These are phyloP conservation scores for Stemphylium beticola DNA, from an alignment of 2,329 filamentous ascomycete species.

Conservation along the genomic window DNA sequence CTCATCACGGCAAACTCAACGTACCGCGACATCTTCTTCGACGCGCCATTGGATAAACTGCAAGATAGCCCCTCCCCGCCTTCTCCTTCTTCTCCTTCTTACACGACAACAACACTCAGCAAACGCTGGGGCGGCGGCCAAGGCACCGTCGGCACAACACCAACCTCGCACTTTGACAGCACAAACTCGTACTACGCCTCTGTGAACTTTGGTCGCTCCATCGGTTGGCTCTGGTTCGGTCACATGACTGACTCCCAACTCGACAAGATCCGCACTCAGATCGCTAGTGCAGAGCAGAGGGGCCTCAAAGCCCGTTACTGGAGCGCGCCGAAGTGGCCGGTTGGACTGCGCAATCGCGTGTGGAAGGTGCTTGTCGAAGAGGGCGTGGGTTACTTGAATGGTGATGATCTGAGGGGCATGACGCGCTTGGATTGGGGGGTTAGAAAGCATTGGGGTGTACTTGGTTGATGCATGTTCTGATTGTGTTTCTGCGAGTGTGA, in stretches of 20 bases:
- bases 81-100: not conserved
- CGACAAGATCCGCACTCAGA: slow-evolving; percentile 57
- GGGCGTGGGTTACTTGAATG: slow-evolving; percentile 64
- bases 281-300: slow-evolving; percentile 57
- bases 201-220: slow-evolving; percentile 59
- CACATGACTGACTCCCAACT: slow-evolving; percentile 56
- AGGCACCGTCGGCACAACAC: slow-evolving; percentile 52
- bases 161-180: slow-evolving; percentile 46
- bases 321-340: slow-evolving; percentile 63
- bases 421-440: slow-evolving; percentile 56
- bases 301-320: slow-evolving; percentile 65
- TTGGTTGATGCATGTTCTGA: slow-evolving; percentile 10
- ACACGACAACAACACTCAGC: too few relatives aligned
- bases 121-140: slow-evolving; percentile 45
- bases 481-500: not conserved
- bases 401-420: slow-evolving; percentile 62
- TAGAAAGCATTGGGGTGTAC: slow-evolving; percentile 33
- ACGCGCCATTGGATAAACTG: slow-evolving; percentile 55
- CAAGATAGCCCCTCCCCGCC: slow-evolving; percentile 29
- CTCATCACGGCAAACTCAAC: slow-evolving; percentile 54
- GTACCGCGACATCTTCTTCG: slow-evolving; percentile 63
- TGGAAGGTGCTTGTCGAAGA: slow-evolving; percentile 62
- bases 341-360: slow-evolving; percentile 59
- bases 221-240: slow-evolving; percentile 60
- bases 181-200: slow-evolving; percentile 72